phyloP scores from a whole-genome alignment of 2,329 filamentous ascomycete genomes.

The Fusarium sp. region DNA sequence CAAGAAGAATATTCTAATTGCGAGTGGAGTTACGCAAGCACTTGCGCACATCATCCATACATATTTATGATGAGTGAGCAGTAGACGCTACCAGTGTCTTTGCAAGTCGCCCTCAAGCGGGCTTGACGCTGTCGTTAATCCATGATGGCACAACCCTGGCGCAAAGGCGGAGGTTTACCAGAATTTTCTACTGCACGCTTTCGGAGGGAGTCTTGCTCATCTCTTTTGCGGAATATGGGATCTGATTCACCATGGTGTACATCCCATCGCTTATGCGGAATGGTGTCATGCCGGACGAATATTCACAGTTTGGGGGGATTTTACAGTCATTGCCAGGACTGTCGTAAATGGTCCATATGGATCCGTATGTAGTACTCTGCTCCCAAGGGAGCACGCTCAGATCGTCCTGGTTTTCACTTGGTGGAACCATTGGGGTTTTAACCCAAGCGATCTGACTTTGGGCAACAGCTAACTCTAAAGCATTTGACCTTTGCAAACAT shows the following conservation, averaged over 20 bases:
- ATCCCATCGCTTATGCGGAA: constrained; percentile 1
- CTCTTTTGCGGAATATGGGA: background rate
- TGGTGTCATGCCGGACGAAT: constrained; percentile 6
- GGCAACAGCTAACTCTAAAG: constrained; percentile 27
- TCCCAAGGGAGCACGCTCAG: constrained; percentile 32
- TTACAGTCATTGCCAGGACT: constrained; percentile 15
- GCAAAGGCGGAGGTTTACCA: constrained; percentile 1
- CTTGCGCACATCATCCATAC: constrained; percentile 1
- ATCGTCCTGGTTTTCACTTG: constrained; percentile 31
- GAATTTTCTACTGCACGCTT: background rate
- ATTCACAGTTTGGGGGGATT: constrained; percentile 25
- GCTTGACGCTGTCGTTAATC: constrained; percentile 2
- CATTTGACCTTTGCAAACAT: constrained; percentile 36
- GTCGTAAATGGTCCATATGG: constrained; percentile 55
- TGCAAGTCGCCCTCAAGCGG: background rate
- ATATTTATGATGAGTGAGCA: constrained; percentile 6
- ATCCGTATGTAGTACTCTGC: constrained; percentile 54
- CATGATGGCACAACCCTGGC: constrained; percentile 11
- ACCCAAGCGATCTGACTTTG: constrained; percentile 37
- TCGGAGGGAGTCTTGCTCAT: background rate
- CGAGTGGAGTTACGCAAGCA: background rate
- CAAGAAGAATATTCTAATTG: background rate
- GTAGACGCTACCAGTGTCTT: constrained; percentile 1
- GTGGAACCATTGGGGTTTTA: constrained; percentile 44
- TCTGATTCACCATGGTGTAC: constrained; percentile 4